Base-by-base conservation (phyloP, 192 early-diverging fungal species). In the Coemansia sp. region DNA sequence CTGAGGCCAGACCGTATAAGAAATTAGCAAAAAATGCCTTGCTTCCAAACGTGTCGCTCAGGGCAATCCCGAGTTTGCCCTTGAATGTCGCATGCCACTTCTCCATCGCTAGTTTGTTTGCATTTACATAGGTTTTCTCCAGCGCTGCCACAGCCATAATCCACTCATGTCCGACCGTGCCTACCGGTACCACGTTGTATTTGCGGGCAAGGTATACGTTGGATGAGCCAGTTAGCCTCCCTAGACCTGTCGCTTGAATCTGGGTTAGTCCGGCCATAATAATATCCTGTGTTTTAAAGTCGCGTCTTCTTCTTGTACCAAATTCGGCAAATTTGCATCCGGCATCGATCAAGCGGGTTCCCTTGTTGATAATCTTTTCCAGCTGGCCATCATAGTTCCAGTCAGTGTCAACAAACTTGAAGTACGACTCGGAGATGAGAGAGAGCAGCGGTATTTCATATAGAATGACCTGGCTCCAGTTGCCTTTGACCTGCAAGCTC, bases 261-360 rank as follows among this genome's bases (percentile, higher is more conserved):
- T 58, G 35, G 10, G 68, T 23, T 1, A 87, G 50, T 0, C 62
- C 78, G 7, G 59, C 46, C 46, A 89, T 52, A 4, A 89, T 81
- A 9, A 82, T 79, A 42, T 85, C 67, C 22, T 88, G 86, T 0
- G 87, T 83, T 19, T 67, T 60, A 52, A 81, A 85, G 48, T 84
- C 79, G 2, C 87, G 80, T 11, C 88, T 72, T 24, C 88, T 58
- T 5, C 88, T 60, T 0, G 87, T 90, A 22, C 89, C 89, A 79
- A 91, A 90, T 47, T 91, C 89, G 18, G 85, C 81, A 68, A 91
- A 90, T 20, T 45, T 67, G 55, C 85, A 87, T 9, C 85, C 85
- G 1, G 69, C 69, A 5, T 67, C 46, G 9, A 79, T 50, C 0
- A 91, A 66, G 17, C 36, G 10, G n/a, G 55, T 34, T 1, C 78